A percentile compares a stretch with the other conserved stretches of the same genome.
phyloP scores from a whole-genome alignment of 257 asterid species.

The Ilex asprella region DNA sequence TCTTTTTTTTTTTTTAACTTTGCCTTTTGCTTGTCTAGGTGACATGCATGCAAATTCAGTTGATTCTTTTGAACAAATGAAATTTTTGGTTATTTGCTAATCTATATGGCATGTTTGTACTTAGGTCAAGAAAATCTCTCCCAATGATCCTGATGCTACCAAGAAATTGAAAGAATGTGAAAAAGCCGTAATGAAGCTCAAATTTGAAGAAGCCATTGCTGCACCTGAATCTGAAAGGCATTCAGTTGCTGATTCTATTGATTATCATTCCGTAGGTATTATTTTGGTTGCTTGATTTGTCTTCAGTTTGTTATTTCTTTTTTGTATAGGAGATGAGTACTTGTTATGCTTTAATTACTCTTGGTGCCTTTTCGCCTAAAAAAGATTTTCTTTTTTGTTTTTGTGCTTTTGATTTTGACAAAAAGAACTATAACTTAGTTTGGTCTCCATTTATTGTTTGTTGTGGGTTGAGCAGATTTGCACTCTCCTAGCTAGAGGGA shows the following conservation, averaged over 20 bases:
- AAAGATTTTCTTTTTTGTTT: no score
- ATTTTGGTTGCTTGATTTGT: constrained; percentile 10
- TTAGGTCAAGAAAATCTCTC: constrained; percentile 79
- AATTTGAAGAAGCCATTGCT: constrained; percentile 96
- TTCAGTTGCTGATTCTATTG: constrained; percentile 77
- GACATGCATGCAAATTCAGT: no score
- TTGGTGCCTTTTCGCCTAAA: no score
- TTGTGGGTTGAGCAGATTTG: no score
- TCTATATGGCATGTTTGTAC: constrained; percentile 1
- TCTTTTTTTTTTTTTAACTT: no score
- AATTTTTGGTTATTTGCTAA: constrained; percentile 3
- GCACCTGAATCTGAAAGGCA: constrained; percentile 60
- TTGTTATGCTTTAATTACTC: no score
- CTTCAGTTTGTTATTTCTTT: background rate
- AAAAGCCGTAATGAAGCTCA: constrained; percentile 90
- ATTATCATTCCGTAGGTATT: constrained; percentile 82
- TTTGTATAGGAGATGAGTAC: background rate
- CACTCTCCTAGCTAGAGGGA: no score
- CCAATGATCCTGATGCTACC: constrained; percentile 93
- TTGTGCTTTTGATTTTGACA: no score
- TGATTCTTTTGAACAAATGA: background rate
- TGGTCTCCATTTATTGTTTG: no score
- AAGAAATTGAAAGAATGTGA: constrained; percentile 93
- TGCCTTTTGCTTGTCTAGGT: no score
- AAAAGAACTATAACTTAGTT: no score